Percentiles rank a stretch among this genome's conserved stretches.
Evolutionary conservation across 352 stramenopile species (phyloP).

Genomic region (Globisporangium paddicum): DNA sequence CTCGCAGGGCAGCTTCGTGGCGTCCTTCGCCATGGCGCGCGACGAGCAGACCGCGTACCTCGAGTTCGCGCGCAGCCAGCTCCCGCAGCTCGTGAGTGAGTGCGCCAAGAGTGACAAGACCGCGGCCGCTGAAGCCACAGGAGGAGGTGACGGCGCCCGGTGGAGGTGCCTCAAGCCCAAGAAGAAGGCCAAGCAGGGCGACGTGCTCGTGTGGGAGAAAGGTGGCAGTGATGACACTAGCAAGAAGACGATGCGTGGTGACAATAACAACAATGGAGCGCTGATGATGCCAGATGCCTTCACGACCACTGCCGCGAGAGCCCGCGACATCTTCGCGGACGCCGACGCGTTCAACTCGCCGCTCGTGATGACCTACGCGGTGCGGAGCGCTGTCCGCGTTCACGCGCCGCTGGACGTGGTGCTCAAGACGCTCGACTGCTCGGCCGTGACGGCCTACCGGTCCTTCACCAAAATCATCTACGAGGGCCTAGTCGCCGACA

Average conservation of each 20-base stretch:
- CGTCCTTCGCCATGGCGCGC: slow-evolving; percentile 41
- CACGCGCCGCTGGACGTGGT: slow-evolving; percentile 45
- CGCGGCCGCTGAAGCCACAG: neutral
- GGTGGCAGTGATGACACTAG: neutral
- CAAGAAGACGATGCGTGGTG: neutral
- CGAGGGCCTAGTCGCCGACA: slow-evolving; percentile 59
- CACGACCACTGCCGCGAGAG: neutral
- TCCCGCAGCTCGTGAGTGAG: slow-evolving; percentile 29
- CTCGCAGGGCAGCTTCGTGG: slow-evolving; percentile 38
- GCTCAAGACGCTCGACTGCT: slow-evolving; percentile 58
- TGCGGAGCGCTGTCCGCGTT: slow-evolving; percentile 56
- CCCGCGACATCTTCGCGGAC: neutral
- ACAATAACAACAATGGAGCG: neutral
- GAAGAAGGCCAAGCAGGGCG: slow-evolving; percentile 23
- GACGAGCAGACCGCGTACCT: slow-evolving; percentile 32
- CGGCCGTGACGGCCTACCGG: slow-evolving; percentile 44
- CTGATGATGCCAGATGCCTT: neutral
- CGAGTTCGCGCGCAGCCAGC: slow-evolving; percentile 18
- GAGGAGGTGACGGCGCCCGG: neutral
- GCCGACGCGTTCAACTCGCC: neutral
- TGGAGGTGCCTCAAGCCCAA: slow-evolving; percentile 35
- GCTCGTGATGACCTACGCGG: slow-evolving; percentile 28
- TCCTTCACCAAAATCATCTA: slow-evolving; percentile 80
- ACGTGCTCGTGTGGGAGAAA: slow-evolving; percentile 53
- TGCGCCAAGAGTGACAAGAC: slow-evolving; percentile 16